These are phyloP conservation scores for Entomortierella parvispora DNA, from an alignment of 192 early-diverging fungal species.

Conservation along the genomic window DNA sequence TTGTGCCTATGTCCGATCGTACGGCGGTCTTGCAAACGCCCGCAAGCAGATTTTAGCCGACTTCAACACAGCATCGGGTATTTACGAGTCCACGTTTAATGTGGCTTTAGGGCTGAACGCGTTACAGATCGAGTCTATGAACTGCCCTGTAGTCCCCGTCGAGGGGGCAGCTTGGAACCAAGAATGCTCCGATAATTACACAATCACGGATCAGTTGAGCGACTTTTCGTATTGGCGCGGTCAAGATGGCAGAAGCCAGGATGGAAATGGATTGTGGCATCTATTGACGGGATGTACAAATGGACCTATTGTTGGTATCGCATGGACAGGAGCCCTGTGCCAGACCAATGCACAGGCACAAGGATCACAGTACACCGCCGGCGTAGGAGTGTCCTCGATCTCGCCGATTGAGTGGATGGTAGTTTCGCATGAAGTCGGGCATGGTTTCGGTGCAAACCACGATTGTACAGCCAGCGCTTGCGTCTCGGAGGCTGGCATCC, in stretches of 20 bases:
- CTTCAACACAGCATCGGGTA: constrained; percentile 81
- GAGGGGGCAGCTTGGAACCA: constrained; percentile 73
- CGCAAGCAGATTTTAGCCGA: constrained; percentile 76
- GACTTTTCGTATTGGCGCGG: constrained; percentile 92
- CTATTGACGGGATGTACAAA: constrained; percentile 82
- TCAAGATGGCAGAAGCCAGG: constrained; percentile 49
- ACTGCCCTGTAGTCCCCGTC: constrained; percentile 60
- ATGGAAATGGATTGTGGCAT: constrained; percentile 89
- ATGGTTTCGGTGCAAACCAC: constrained; percentile 83
- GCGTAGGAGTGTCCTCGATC: constrained; percentile 85
- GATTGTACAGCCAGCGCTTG: constrained; percentile 81
- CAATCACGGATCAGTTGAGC: constrained; percentile 76
- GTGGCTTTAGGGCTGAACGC: constrained; percentile 80
- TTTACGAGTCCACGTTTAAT: constrained; percentile 88
- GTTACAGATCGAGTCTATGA: constrained; percentile 72
- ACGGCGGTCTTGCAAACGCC: constrained; percentile 62
- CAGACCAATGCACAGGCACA: constrained; percentile 57
- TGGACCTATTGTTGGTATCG: constrained; percentile 73
- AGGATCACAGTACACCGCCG: constrained; percentile 69
- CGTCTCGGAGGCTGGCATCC: constrained; percentile 48
- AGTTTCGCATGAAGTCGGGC: constrained; percentile 93
- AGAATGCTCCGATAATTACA: constrained; percentile 73
- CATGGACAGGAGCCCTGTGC: constrained; percentile 84
- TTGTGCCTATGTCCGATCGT: constrained; percentile 53
- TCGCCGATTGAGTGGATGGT: constrained; percentile 91